Base-by-base conservation (phyloP, 371 early-diverging fungal genomes). In the Rhizopus arrhizus region DNA sequence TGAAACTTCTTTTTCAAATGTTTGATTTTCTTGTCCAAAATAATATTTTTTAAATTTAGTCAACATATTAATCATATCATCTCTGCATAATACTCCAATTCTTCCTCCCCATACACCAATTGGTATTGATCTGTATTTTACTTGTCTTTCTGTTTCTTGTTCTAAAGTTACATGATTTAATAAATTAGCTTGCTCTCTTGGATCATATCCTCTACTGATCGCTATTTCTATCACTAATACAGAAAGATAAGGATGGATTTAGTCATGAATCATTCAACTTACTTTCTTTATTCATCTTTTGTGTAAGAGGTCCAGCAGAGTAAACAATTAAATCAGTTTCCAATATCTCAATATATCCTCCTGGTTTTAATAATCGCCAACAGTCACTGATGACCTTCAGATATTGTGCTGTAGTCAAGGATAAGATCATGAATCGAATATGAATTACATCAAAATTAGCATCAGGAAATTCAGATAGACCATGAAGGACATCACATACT, bases 31-130 rank as follows among this genome's bases (percentile, higher is more conserved):
- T 47, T 47, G 46, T 2, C 45, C 34, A 22, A 22, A 22, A 36
- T 55, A 59, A 29, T 60, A 53, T 1, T 51, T 50, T n/a, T 63
- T 59, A 15, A 62, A 59, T 16, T 64, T 66, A 28, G 59, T 69
- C 13, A 72, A n/a, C 46, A 72, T 56, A 34, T 66, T 38, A 15
- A 66, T 48, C 48, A 69, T 62, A 31, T 72, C 73, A 11, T 72
- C 73, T 56, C 56, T 56, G 32, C 63, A 72, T 4, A 72, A 50
- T 7, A 72, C 73, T 9, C 73, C 73, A 16, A 72, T 56, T 5
- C 69, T 66, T 13, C 73, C 73, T 12, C 73, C 73, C 73, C 73
- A 72, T 15, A 69, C 50, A 5, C 73, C 73, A 43, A 72, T 69
- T 16, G 73, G 73, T 59, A 72, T 61, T n/a, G 73, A 72, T 22